Percentiles rank a stretch among this genome's conserved stretches.
Conservation (phyloP, 106 monocot genomes). For the Phalaenopsis equestris region DNA sequence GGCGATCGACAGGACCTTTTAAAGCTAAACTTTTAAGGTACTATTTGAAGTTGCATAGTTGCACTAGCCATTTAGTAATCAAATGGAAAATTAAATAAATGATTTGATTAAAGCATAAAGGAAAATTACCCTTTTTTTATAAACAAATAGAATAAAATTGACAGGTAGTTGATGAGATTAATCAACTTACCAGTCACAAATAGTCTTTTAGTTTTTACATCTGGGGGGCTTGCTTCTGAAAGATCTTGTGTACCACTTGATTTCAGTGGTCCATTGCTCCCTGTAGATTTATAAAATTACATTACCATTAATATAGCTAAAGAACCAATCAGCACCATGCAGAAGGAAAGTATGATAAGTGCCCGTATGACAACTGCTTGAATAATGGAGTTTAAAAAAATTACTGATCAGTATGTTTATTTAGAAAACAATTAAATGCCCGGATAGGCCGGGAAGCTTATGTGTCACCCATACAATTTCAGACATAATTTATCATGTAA, state of each 20-base stretch:
- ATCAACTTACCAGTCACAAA: slow-evolving; percentile 77
- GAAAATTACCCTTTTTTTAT: too few relatives aligned
- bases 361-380: not conserved
- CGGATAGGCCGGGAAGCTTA: too few relatives aligned
- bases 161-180: not conserved
- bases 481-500: too few relatives aligned
- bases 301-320: not conserved
- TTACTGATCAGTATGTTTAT: too few relatives aligned
- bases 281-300: slow-evolving; percentile 18
- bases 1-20: not conserved
- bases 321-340: not conserved
- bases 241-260: slow-evolving; percentile 9
- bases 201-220: slow-evolving; percentile 76
- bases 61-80: not conserved
- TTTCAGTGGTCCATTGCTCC: slow-evolving; percentile 12
- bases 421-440: too few relatives aligned
- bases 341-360: not conserved
- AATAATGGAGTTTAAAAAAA: too few relatives aligned
- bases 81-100: not conserved
- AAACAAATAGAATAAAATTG: too few relatives aligned
- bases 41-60: not conserved
- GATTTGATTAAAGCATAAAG: too few relatives aligned
- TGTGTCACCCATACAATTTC: too few relatives aligned
- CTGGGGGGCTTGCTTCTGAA: slow-evolving; percentile 22
- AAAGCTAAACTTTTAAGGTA: not conserved